Base-by-base conservation (phyloP, 208 protist species). In the Trypanosoma brucei region DNA sequence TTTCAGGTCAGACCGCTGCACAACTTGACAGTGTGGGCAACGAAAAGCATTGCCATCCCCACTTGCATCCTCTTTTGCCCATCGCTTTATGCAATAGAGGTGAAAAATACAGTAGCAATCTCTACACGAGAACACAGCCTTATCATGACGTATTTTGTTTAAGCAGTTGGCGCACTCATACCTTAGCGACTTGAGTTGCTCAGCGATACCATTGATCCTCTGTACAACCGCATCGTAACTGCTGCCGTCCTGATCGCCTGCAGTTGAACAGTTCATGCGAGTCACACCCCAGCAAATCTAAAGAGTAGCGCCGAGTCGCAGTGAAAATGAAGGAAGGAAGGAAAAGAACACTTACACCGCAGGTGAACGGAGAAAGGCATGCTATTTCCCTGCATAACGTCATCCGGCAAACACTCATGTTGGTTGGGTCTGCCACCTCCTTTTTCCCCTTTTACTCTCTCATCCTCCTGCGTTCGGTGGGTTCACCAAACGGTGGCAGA, bases 151-250 rank as follows among this genome's bases (percentile, higher is more conserved):
- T 42, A 93, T 78, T 3, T 51, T 63, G 57, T 88, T 83, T 40
- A 88, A 59, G 68, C 86, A 93, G 46, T 46, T 91, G 22, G 69
- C 65, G 60, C 86, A 93, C 61, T 91, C 83, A 62, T 91, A 87
- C 22, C 58, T 59, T 33, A 71, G 59, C 11, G 46, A 49, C 31
- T 59, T 59, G 3, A 93, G 61, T 60, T 86, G 80, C 63, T 82
- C 40, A 22, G 78, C 72, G 44, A 87, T 65, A 46, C 56, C n/a
- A 52, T 70, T 56, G 8, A 60, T 70, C 9, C 75, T 56, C 42
- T 67, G 53, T 45, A 69, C 59, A 2, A 65, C 11, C 35, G 42
- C 48, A 39, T 30, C 50, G 3, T 52, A 49, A n/a, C 30, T 34
- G 50, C 9, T 5, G 7, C 11, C 11, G 42, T 11, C 11, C 6